These are phyloP conservation scores for Gonapodya prolifera DNA, from an alignment of 192 early-diverging fungal species.

Conservation along the genomic window DNA sequence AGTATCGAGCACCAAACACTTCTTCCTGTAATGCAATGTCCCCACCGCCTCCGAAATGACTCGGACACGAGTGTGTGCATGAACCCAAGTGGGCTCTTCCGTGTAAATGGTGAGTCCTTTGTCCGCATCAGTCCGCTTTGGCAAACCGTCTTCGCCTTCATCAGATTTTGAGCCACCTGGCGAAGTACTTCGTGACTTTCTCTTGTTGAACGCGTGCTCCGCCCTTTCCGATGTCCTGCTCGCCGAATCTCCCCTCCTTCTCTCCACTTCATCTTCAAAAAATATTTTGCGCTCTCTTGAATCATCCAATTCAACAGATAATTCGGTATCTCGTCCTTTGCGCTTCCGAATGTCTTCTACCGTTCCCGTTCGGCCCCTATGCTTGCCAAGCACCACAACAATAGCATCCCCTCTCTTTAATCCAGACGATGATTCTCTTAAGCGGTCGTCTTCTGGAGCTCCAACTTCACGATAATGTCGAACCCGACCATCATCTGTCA, in stretches of 20 bases:
- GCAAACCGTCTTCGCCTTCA: neutral
- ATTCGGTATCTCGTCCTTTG: neutral
- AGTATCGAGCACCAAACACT: neutral
- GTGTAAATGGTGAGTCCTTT: neutral
- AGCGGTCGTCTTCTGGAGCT: neutral
- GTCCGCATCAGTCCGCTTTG: neutral
- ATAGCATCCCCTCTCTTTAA: neutral
- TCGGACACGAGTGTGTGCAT: neutral
- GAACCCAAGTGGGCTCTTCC: neutral
- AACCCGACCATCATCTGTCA: neutral
- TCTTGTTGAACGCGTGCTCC: neutral
- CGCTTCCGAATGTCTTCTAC: neutral
- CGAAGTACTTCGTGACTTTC: neutral
- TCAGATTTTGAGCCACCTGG: neutral
- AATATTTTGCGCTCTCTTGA: neutral
- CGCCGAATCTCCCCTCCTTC: no score
- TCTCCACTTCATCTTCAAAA: neutral
- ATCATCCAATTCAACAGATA: neutral
- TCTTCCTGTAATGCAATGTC: neutral
- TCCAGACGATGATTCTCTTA: neutral
- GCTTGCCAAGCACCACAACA: neutral
- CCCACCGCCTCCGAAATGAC: neutral
- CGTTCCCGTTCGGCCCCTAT: neutral
- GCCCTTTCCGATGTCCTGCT: no score
- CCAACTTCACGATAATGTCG: slow-evolving; percentile 4